phyloP scores from a whole-genome alignment of 2,329 filamentous ascomycete species.

The Chalara sp. region DNA sequence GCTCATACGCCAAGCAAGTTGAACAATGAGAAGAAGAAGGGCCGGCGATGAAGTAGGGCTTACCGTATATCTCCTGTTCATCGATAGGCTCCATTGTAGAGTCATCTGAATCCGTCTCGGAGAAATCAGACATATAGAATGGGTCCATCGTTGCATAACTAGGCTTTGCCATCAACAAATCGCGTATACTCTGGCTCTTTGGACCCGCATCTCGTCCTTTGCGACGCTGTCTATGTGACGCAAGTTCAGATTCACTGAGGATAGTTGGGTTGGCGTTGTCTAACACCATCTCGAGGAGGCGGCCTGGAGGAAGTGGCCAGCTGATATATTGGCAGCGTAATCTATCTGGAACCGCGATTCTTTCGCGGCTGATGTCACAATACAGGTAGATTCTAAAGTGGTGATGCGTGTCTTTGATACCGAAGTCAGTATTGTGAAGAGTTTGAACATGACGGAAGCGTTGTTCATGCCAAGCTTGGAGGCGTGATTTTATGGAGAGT shows the following conservation, averaged over 20 bases:
- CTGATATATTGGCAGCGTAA: too few species aligned
- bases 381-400: too few species aligned
- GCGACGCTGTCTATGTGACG: conserved; percentile 61
- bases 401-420: too few species aligned
- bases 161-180: conserved; percentile 22
- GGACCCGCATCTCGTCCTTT: conserved; percentile 37
- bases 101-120: conserved; percentile 40
- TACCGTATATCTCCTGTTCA: conserved; percentile 94
- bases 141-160: conserved; percentile 25
- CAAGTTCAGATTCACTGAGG: conserved; percentile 79
- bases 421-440: too few species aligned
- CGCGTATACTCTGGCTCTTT: conserved; percentile 18
- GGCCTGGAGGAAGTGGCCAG: too few species aligned
- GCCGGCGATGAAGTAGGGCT: conserved; percentile 3
- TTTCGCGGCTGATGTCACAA: too few species aligned
- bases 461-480: too few species aligned
- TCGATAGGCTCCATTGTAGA: conserved; percentile 77
- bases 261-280: conserved; percentile 93
- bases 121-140: conserved; percentile 27
- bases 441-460: too few species aligned
- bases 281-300: conserved; percentile 16
- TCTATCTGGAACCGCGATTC: too few species aligned
- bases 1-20: too few species aligned
- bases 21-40: too few species aligned
- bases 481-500: too few species aligned